Evolutionary conservation across 805 yeast species (phyloP), one percentile per base, ranked within the genome.

Genomic region (Saccharomycopsis sp.): DNA sequence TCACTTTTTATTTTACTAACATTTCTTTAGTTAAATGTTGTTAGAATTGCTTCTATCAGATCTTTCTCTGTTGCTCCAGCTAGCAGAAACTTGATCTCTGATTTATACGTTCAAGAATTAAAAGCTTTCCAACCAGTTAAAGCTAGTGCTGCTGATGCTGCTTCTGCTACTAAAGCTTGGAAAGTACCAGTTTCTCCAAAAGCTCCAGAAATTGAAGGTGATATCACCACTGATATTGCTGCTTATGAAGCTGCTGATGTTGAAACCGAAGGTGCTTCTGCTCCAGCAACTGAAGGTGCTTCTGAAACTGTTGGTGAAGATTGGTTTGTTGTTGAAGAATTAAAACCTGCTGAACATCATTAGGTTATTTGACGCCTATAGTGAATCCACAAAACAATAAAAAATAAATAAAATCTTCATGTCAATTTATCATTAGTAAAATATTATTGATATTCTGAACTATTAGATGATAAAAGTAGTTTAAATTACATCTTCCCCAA

Each of bases 51-150:
- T 34, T 39, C 54, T 37, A 44, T 48, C 42, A 61, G 65, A 55
- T 51, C 62, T 25, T 63, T 63, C 55, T 55, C 66, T 19, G 46
- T 59, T 31, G 49, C 54, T 21, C 53, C 58, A 47, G 58, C 55
- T 34, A 59, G 62, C 53, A 51, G 51, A 47, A 64, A 88, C 72
- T 68, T 82, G 59, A 63, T 88, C 58, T 73, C 84, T 61, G 95
- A 88, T 52, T 73, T 88, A 53, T 88, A 88, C 70, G 66, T 89
- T 58, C 76, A 73, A 61, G 95, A 88, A 64, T 69, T 92, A 64
- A 84, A 79, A 69, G 75, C 76, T 48, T 88, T 84, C 77, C 86
- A 87, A 71, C 88, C 95, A 59, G 73, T 79, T 45, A 76, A 86
- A 46, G 59, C 79, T 41, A 64, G 81, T 44, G 75, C 82, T 45